Base-by-base conservation (phyloP, 1,139 yeast species). In the Zygosaccharomyces sapae region DNA sequence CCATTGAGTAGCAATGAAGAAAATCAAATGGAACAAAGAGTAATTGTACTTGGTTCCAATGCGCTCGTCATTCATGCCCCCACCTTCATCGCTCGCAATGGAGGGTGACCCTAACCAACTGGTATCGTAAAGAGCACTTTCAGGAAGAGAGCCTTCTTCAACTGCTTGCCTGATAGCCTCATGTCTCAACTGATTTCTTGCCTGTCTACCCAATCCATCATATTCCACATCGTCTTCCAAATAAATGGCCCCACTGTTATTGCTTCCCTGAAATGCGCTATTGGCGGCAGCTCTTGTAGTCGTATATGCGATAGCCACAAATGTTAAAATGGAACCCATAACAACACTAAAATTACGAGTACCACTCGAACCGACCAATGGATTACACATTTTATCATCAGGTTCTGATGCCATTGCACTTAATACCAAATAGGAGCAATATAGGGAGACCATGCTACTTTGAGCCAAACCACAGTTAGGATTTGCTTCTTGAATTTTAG, bases 381-480 rank as follows among this genome's bases (percentile, higher is more conserved):
- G 98, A 66, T 94, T 94, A 67, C 99, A 94, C 57, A 73, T 72
- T 61, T 77, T 80, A 70, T 92, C 97, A 67, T 92, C 98, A 0
- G 98, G 99, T 66, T 92, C 98, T 7, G 96, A 83, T 0, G 96
- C 86, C 55, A 94, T 95, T 0, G 98, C 98, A 56, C 95, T 83
- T 76, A 92, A 79, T 4, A 92, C 83, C 55, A 94, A 72, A 64
- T 94, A 94, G 0, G 97, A 86, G 68, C 97, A 88, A 68, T 94
- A 94, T 38, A 89, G 77, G 13, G 94, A 85, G 33, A 94, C 97
- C 94, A 94, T 90, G 18, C 96, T 90, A 8, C 96, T 79, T 70
- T 94, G 99, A 1, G 98, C 97, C 46, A 94, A 73, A 0, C 98
- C 99, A 1, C 97, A 96, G 57, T 86, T 88, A 3, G 97, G 95